Conservation (phyloP, 75 land plant species). For the Chamaecyparis obtusa region DNA sequence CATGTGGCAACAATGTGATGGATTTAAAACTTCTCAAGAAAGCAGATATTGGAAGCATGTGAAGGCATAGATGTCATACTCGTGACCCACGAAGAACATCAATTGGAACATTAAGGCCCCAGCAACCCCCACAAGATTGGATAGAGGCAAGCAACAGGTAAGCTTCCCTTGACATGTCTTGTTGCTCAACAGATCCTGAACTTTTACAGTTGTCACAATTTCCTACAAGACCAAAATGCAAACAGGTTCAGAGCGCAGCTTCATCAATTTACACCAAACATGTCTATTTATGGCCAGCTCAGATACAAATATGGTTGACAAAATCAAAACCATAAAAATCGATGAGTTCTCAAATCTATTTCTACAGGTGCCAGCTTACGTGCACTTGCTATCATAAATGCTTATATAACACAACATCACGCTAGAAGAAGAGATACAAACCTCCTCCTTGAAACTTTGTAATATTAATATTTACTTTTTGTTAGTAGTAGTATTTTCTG, state of each 20-base stretch:
- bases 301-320: not conserved
- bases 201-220: conserved; percentile 77
- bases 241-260: not conserved
- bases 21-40: not conserved
- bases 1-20: not conserved
- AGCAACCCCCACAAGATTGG: conserved; percentile 60
- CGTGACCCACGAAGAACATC: conserved; percentile 85
- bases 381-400: not conserved
- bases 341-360: not conserved
- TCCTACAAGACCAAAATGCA: conserved; percentile 36
- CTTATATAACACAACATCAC: not conserved
- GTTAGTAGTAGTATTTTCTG: not conserved
- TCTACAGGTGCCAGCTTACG: not conserved
- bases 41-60: not conserved
- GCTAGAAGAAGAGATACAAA: not conserved
- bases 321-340: not conserved
- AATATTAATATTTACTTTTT: not conserved
- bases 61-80: conserved; percentile 33
- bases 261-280: not conserved
- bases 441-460: not conserved
- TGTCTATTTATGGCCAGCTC: not conserved
- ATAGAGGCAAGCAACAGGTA: conserved; percentile 63
- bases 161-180: conserved; percentile 63
- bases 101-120: conserved; percentile 74
- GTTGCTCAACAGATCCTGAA: conserved; percentile 23